Evolutionary conservation across 805 yeast species (phyloP), one percentile per base, ranked within the genome.

Genomic region (Saturnispora ahearnii): DNA sequence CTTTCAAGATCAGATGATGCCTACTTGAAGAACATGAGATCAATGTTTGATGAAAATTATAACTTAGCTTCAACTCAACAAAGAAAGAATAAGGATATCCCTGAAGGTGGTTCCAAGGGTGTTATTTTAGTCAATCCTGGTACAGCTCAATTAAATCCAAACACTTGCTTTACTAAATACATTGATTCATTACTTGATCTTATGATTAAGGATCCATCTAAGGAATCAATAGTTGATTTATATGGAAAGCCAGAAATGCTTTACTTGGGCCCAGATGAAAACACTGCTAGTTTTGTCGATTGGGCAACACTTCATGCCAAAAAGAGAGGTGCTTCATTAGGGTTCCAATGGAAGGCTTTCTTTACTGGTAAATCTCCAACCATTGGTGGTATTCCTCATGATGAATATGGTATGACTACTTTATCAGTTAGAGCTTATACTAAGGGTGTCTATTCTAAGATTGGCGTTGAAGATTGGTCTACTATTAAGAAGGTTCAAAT

Each of bases 191-290:
- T 93, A 57, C 78, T 91, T 57, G 99, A 91, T 66, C 74, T 91
- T 56, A 73, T 90, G 60, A 78, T 90, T 60, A 84, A 82, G 49
- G 64, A 65, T 47, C 89, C 91, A 42, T 77, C 82, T 56, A 82
- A 87, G 71, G 95, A 85, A 60, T 73, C 79, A 50, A 84, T 89
- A 63, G 90, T 91, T 47, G 98, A 91, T 65, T 73, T 87, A 51
- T 83, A 87, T 65, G 79, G 80, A 51, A 77, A 84, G 62, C 87
- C 86, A 45, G 99, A 91, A 73, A 91, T 93, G 59, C 72, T 93
- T 59, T 91, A 87, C 68, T 84, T 91, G 82, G 99, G 99, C 49
- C 99, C 99, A n/a, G 99, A 91, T 71, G 99, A 91, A 74, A 95
- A 96, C 66, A 90, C 98, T 48, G 98, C 99, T 21, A 84, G 84